Evolutionary conservation across 208 protist species (phyloP), one percentile per base, ranked within the genome.

Genomic region (Trypanosoma caninum): DNA sequence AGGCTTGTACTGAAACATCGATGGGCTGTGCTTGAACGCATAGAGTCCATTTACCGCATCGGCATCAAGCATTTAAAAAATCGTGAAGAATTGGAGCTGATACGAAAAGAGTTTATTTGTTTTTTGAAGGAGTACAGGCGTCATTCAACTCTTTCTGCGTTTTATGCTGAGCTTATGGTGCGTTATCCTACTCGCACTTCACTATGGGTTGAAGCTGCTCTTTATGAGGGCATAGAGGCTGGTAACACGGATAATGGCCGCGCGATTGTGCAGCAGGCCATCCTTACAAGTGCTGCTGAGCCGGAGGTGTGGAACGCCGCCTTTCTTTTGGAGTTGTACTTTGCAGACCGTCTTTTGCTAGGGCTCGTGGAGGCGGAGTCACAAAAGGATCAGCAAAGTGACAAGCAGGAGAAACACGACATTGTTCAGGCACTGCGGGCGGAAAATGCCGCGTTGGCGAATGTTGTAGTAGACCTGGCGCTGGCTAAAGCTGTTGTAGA

Each of bases 1-100:
- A 89, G 90, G 59, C 62, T 95, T 9, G 76, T 78, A 20, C 67
- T 95, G 30, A 70, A 73, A 38, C 85, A 95, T 55, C 89, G 89
- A 45, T 93, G 85, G 84, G 57, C 77, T 27, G 77, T 95, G 18
- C 31, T 93, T 1, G 82, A 92, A 56, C 84, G 89, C 46, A 79
- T 93, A 16, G 85, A 95, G 66, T 60, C 65, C 61, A 83, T 95
- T 35, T 95, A 93, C 66, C 74, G 69, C 20, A 88, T 95, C 50
- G 85, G 85, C 14, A 47, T 93, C 22, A 89, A 87, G 59, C 76
- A 93, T 54, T 59, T 95, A 6, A 76, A 72, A 13, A 73, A 79
- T 28, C 51, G 53, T 30, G 55, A 63, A 3, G 83, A 92, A 52
- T 71, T 66, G 46, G 82, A 93, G 51, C 20, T 65, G 18, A 41